Base-by-base conservation (phyloP, 179 eudicot species). In the Nepenthes alata region DNA sequence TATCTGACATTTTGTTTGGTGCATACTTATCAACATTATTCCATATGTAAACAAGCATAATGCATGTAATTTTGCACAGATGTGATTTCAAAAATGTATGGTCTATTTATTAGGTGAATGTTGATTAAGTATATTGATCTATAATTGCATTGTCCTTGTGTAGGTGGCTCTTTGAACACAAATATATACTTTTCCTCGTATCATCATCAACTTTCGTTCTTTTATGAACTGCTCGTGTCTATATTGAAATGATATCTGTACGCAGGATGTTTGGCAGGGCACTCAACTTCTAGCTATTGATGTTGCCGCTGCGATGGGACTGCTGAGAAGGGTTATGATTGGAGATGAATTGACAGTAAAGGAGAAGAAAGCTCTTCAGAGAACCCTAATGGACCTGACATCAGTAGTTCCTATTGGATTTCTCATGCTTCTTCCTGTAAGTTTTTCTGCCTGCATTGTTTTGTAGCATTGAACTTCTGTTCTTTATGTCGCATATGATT, bases 351-450 rank as follows among this genome's bases (percentile, higher is more conserved):
- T 94, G 51, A 85, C 91, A 3, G 86, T 82, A 53, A 94, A 94
- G 79, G 97, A 90, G 72, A 87, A 77, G 77, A 86, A 84, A 69
- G 80, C 80, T 72, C 81, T 94, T 48, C 77, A 66, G 58, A 82
- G 99, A 79, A 90, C 96, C 34, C 64, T 82, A 54, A 90, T 96
- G 16, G 97, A 94, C 61, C 67, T 94, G 67, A 96, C 99, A 53
- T 83, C 97, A 58, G 96, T 90, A 50, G 71, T 90, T 70, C 99
- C 99, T 47, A 90, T 90, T 67, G 99, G 97, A 72, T 60, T 87
- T 80, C 91, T 94, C 67, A 94, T 94, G 99, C 96, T 94, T 50
- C 89, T 94, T 73, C 95, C 97, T 62, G 99, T 90, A 72, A 87
- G 97, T 81, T 55, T 53, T 69, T n/a, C 15, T 13, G 7, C 15